These are phyloP conservation scores for Hanseniaspora nectarophila DNA, from an alignment of 805 yeast species.

Conservation along the genomic window DNA sequence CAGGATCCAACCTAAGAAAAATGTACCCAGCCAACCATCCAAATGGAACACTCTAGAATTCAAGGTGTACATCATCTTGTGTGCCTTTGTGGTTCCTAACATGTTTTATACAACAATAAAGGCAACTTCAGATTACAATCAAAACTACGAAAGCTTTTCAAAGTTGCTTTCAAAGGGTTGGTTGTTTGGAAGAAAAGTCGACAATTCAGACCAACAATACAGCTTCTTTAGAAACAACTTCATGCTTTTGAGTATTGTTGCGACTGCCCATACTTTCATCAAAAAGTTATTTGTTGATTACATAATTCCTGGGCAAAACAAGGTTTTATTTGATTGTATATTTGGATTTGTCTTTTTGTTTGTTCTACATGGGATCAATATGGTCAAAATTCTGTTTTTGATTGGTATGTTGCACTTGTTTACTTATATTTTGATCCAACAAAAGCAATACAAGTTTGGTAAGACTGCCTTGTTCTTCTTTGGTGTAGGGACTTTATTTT, in stretches of 20 bases:
- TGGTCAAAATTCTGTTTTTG: conserved; percentile 28
- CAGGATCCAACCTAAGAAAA: conserved; percentile 3
- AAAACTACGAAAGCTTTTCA: conserved; percentile 55
- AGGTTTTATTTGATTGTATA: conserved; percentile 55
- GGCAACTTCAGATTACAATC: conserved; percentile 63
- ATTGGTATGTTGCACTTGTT: conserved; percentile 8
- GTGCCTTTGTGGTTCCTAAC: conserved; percentile 62
- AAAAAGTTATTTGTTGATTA: conserved; percentile 30
- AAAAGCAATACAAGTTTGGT: conserved; percentile 1
- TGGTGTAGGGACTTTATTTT: conserved; percentile 63
- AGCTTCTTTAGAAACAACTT: conserved; percentile 76
- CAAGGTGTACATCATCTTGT: conserved; percentile 49
- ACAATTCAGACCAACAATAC: conserved; percentile 85
- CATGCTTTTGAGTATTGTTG: conserved; percentile 44
- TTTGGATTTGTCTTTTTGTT: conserved; percentile 60
- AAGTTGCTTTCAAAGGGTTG: conserved; percentile 66
- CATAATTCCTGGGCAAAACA: conserved; percentile 22
- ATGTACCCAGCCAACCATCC: conserved; percentile 25
- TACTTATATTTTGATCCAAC: conserved; percentile 13
- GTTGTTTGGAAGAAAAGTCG: conserved; percentile 82
- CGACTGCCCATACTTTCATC: conserved; percentile 41
- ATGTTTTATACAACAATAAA: conserved; percentile 74
- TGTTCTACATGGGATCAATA: conserved; percentile 72
- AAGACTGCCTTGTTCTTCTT: conserved; percentile 52
- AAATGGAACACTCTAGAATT: conserved; percentile 74